Evolutionary conservation across 805 yeast species (phyloP).

Genomic region (Grigorovia humatica): DNA sequence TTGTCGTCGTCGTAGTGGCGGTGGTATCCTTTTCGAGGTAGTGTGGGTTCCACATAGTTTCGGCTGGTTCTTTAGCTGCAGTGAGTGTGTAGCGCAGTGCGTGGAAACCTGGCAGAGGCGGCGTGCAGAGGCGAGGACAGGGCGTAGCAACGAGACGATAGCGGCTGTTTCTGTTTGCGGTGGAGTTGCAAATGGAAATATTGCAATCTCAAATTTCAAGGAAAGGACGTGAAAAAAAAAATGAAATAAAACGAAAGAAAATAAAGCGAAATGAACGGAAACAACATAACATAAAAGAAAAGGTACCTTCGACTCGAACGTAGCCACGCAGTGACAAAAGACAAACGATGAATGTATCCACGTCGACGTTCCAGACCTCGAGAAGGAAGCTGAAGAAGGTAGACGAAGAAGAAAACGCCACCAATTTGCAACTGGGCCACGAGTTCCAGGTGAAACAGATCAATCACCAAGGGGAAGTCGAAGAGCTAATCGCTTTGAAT

Average conservation of each 20-base stretch:
- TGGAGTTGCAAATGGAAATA: background rate
- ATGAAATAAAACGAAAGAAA: too few relatives aligned
- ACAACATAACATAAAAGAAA: too few relatives aligned
- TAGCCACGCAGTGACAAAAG: too few relatives aligned
- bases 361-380: constrained; percentile 77
- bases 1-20: too few relatives aligned
- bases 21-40: background rate
- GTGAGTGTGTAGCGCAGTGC: background rate
- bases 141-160: background rate
- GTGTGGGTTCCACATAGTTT: constrained; percentile 12
- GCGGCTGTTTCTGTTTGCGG: background rate
- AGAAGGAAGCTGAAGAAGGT: constrained; percentile 59
- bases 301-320: too few relatives aligned
- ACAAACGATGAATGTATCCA: constrained; percentile 79
- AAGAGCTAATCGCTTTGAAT: constrained; percentile 74
- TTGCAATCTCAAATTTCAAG: background rate
- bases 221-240: background rate
- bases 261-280: too few relatives aligned
- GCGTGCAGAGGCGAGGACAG: background rate
- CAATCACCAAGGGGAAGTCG: constrained; percentile 69
- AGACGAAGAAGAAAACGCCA: constrained; percentile 89
- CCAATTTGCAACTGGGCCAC: constrained; percentile 78
- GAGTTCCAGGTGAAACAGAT: constrained; percentile 78
- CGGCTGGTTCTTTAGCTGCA: background rate
- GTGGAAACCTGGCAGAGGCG: background rate